These are phyloP conservation scores for Fusarium secorum DNA, from an alignment of 2,329 filamentous ascomycete genomes.

Conservation along the genomic window DNA sequence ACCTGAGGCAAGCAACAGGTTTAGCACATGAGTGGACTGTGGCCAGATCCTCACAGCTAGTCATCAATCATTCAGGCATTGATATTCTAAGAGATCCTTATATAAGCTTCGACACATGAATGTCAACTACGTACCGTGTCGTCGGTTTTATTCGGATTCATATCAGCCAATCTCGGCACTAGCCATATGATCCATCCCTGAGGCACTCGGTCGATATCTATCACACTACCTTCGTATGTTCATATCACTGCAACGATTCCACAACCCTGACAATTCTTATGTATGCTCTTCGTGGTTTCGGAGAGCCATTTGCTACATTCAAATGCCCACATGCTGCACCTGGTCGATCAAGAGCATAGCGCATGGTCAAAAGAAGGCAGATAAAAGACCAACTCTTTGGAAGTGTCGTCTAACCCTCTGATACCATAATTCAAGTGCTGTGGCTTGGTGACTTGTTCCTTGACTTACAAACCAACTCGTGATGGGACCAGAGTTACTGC, in stretches of 20 bases:
- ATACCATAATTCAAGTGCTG: background rate
- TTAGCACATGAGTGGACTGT: constrained; percentile 13
- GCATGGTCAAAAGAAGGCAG: background rate
- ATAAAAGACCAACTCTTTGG: background rate
- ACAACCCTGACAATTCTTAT: constrained; percentile 18
- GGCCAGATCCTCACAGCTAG: background rate
- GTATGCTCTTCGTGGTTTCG: background rate
- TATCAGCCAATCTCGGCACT: constrained; percentile 16
- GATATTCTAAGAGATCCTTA: background rate
- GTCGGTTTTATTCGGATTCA: background rate
- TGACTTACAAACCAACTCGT: constrained; percentile 12
- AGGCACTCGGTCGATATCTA: constrained; percentile 12
- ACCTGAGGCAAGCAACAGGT: constrained; percentile 14
- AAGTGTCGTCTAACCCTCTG: background rate
- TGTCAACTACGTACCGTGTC: constrained; percentile 7
- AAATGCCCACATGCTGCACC: constrained; percentile 8
- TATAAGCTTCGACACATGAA: constrained; percentile 12
- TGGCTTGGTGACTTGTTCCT: constrained; percentile 1
- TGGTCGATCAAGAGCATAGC: background rate
- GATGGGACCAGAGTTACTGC: constrained; percentile 4
- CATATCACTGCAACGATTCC: constrained; percentile 6
- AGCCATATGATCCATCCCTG: constrained; percentile 11
- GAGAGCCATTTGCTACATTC: constrained; percentile 5
- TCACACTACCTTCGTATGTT: background rate
- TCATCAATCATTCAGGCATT: constrained; percentile 7